Percentiles rank a stretch among this genome's conserved stretches.
Conservation (phyloP, 306 rosid species). For the Macrotyloma uniflorum region DNA sequence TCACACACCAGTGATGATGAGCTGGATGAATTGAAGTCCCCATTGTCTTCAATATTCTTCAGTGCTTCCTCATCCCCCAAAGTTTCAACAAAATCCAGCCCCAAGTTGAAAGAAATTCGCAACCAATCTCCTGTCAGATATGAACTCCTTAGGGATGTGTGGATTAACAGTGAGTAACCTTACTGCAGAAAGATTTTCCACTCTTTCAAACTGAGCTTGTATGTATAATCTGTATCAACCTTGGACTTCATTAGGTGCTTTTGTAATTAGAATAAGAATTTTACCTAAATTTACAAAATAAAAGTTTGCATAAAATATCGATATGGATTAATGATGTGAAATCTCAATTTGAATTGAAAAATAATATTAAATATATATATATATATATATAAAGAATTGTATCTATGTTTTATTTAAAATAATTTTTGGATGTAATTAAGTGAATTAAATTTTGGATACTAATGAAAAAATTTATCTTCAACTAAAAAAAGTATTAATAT, state of each 20-base stretch:
- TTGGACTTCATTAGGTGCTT: neutral
- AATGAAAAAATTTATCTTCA: no score
- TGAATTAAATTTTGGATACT: no score
- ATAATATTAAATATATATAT: neutral
- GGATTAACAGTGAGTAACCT: constrained; percentile 59
- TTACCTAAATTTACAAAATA: neutral
- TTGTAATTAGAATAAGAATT: neutral
- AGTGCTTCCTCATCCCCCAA: constrained; percentile 44
- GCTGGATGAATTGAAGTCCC: constrained; percentile 72
- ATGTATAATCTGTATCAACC: neutral
- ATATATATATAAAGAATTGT: neutral
- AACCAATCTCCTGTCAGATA: constrained; percentile 62
- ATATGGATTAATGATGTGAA: neutral
- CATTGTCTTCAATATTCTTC: constrained; percentile 60
- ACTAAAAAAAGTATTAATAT: no score
- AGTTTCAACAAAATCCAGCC: constrained; percentile 41
- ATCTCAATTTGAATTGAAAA: neutral
- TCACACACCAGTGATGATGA: constrained; percentile 84
- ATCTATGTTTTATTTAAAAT: neutral
- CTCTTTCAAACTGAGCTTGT: neutral
- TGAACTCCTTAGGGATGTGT: constrained; percentile 72
- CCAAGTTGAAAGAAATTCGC: constrained; percentile 45
- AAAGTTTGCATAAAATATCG: neutral
- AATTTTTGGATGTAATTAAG: no score
- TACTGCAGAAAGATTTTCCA: neutral